These are phyloP conservation scores for Aureobasidium sp. DNA, from an alignment of 2,329 filamentous ascomycete genomes.

Conservation along the genomic window DNA sequence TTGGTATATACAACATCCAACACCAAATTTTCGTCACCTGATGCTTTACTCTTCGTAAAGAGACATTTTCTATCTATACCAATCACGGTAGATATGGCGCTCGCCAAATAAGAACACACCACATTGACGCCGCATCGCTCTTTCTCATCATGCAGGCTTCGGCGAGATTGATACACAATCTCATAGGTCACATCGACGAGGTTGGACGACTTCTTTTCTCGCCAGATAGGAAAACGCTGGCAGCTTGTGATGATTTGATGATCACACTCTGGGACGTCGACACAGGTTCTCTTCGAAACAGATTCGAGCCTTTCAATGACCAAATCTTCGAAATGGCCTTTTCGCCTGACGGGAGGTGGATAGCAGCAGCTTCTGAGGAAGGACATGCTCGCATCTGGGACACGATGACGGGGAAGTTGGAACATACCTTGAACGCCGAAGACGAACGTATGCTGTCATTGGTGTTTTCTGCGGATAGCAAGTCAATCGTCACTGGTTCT, in stretches of 20 bases:
- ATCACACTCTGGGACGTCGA: neutral
- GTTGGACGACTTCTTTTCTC: neutral
- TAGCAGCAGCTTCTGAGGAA: neutral
- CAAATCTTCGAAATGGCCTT: neutral
- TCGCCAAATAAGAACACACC: too few relatives aligned
- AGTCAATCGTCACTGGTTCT: neutral
- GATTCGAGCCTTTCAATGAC: neutral
- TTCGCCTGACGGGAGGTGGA: neutral
- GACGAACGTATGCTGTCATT: neutral
- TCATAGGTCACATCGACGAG: neutral
- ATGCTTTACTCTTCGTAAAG: neutral
- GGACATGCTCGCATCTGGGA: neutral
- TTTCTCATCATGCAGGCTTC: neutral
- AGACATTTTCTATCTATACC: too few relatives aligned
- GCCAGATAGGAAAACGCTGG: neutral
- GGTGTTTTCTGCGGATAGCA: neutral
- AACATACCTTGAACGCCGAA: neutral
- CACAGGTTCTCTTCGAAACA: neutral
- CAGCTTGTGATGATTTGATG: neutral
- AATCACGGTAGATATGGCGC: too few relatives aligned
- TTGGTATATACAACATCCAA: neutral
- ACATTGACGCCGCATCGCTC: neutral
- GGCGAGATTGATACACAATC: neutral
- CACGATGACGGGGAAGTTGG: neutral
- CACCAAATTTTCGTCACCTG: neutral